Conservation (phyloP, 768 basidiomycete species). For the Clavulina sp. region DNA sequence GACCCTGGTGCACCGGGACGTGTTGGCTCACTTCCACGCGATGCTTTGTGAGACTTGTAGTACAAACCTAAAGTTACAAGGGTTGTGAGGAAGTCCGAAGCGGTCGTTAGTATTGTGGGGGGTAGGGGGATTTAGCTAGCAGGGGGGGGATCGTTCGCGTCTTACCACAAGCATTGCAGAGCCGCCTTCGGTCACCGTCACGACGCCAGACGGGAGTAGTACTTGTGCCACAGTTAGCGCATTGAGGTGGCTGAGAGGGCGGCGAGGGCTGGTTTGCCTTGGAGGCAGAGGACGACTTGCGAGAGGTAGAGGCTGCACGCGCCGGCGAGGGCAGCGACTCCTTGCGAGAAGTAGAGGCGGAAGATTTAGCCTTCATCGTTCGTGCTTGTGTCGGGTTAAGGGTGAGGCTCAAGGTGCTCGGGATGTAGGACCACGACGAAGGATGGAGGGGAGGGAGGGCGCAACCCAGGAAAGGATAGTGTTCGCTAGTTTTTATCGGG, state of each 20-base stretch:
- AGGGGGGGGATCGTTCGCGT: not conserved
- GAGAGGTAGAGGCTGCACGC: too few relatives aligned
- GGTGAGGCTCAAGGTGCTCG: too few relatives aligned
- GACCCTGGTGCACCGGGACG: too few relatives aligned
- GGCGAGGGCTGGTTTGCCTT: not conserved
- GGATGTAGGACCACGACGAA: too few relatives aligned
- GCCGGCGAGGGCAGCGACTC: too few relatives aligned
- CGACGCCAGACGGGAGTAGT: not conserved
- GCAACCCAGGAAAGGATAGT: too few relatives aligned
- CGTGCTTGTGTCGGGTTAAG: not conserved
- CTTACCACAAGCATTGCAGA: conserved; percentile 1
- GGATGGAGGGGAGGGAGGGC: too few relatives aligned
- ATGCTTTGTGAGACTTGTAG: conserved; percentile 1
- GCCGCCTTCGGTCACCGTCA: not conserved
- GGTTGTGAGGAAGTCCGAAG: not conserved
- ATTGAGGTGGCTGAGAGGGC: conserved; percentile 1
- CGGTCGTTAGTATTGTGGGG: not conserved
- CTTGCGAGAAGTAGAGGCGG: not conserved
- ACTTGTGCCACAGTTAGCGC: conserved; percentile 4
- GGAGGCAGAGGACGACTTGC: not conserved
- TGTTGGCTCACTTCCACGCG: not conserved
- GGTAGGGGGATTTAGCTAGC: not conserved
- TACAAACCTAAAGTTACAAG: not conserved
- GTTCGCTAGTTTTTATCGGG: too few relatives aligned
- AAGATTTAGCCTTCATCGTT: not conserved